Evolutionary conservation across 1,139 yeast genomes (phyloP), one percentile per base, ranked within the genome.

Genomic region (Lodderomyces orthopsilosis): DNA sequence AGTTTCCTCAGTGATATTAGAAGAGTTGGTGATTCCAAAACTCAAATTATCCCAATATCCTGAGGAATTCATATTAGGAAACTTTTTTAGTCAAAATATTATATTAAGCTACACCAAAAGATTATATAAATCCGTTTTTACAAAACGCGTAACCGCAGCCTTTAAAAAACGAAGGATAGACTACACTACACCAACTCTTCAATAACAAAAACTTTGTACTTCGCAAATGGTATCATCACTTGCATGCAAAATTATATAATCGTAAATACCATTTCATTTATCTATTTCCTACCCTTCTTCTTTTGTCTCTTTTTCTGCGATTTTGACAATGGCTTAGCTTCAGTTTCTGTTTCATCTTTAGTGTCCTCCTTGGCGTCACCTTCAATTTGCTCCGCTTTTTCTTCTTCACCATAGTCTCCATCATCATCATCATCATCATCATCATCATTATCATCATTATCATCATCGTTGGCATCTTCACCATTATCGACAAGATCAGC

Each of bases 31-130:
- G 10, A 30, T 22, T 14, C 40, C 35, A 38, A 45, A 18, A 45
- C 51, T 51, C 15, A 59, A 51, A 28, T 57, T 57, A 42, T 62
- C 65, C 66, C 65, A 62, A 44, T 57, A 56, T 9, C 62, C 66
- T 12, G 65, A 60, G 5, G 65, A 54, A 45, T 60, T 57, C 66
- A 62, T 62, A 13, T 5, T 6, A 14, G 18, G 32, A 28, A 28
- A 28, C 17, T n/a, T 14, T 28, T n/a, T n/a, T 24, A 10, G 28
- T 26, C 9, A 6, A 22, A 22, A 22, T 22, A 26, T 8, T 26
- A 26, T 26, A n/a, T n/a, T 26, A 8, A 26, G 4, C 28, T 26
- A 26, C 28, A 26, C 28, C 28, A 22, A 22, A 22, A 22, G n/a
- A n/a, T n/a, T n/a, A n/a, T n/a, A n/a, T n/a, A n/a, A n/a, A n/a